Percentiles rank a stretch among this genome's conserved stretches.
Evolutionary conservation across 129 eudicot species (phyloP).

Genomic region (Chrysanthemum seticuspe): DNA sequence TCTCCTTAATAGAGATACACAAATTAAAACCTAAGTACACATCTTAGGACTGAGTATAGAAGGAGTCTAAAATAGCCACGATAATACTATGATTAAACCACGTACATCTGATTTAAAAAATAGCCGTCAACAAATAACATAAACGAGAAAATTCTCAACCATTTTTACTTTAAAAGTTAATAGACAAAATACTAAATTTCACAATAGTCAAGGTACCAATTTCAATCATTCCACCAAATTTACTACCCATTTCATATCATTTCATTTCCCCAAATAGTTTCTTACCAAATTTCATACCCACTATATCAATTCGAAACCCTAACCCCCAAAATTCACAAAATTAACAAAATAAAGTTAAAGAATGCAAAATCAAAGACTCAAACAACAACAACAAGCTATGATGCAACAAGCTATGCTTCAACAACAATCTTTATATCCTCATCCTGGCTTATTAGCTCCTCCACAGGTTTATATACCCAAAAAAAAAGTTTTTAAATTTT

Average conservation of each 20-base stretch:
- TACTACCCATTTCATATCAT: not conserved
- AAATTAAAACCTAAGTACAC: too few relatives aligned
- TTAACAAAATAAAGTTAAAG: not conserved
- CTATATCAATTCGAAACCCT: constrained; percentile 44
- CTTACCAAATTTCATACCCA: not conserved
- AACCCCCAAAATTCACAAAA: constrained; percentile 38
- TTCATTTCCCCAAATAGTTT: constrained; percentile 31
- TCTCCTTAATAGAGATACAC: too few relatives aligned
- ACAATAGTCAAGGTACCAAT: constrained; percentile 21
- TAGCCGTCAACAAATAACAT: too few relatives aligned
- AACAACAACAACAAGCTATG: constrained; percentile 80
- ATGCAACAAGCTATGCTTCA: constrained; percentile 97
- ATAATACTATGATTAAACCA: too few relatives aligned
- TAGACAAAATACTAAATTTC: too few relatives aligned
- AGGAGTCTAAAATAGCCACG: too few relatives aligned
- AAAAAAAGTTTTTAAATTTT: too few relatives aligned
- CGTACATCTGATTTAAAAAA: too few relatives aligned
- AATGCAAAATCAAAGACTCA: constrained; percentile 75
- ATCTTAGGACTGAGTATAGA: too few relatives aligned
- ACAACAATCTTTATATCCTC: constrained; percentile 88
- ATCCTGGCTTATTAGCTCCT: not conserved
- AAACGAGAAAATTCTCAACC: too few relatives aligned
- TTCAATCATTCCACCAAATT: constrained; percentile 9
- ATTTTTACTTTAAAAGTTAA: too few relatives aligned
- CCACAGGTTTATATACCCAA: too few relatives aligned